Evolutionary conservation across 2,329 filamentous ascomycete genomes (phyloP).

Genomic region (Fusarium sp.): DNA sequence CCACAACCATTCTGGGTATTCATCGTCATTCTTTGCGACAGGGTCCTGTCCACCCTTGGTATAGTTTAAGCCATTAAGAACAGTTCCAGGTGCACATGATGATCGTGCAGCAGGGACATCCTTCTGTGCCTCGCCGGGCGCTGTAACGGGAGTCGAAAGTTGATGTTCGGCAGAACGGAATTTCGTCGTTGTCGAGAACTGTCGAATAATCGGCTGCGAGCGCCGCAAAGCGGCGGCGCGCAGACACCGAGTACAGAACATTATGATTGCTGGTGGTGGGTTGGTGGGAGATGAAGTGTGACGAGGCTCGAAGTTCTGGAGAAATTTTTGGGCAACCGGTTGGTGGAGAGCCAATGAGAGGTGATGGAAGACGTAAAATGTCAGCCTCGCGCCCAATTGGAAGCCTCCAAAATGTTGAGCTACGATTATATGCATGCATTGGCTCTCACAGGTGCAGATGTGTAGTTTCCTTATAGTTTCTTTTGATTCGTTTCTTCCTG

Average conservation of each 20-base stretch:
- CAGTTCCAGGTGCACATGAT: slow-evolving; percentile 72
- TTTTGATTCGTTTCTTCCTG: slow-evolving; percentile 43
- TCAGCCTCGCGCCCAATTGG: slow-evolving; percentile 42
- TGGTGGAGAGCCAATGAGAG: slow-evolving; percentile 42
- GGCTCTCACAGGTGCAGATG: background rate
- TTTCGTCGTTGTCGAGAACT: slow-evolving; percentile 53
- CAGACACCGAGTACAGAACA: slow-evolving; percentile 60
- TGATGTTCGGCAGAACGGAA: slow-evolving; percentile 50
- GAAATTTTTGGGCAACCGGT: slow-evolving; percentile 44
- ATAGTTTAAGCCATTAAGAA: slow-evolving; percentile 79
- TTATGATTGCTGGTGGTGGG: slow-evolving; percentile 41
- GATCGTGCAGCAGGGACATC: slow-evolving; percentile 51
- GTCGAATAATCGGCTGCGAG: slow-evolving; percentile 45
- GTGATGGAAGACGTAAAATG: slow-evolving; percentile 26
- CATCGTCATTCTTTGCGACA: slow-evolving; percentile 75
- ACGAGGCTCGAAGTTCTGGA: slow-evolving; percentile 38
- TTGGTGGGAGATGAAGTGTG: slow-evolving; percentile 39
- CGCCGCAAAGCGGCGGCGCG: slow-evolving; percentile 51
- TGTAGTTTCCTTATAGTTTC: slow-evolving; percentile 7
- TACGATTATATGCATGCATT: background rate
- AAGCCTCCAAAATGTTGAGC: background rate
- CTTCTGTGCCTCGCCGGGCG: slow-evolving; percentile 45
- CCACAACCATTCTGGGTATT: slow-evolving; percentile 87
- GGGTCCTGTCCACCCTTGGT: slow-evolving; percentile 78
- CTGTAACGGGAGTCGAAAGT: slow-evolving; percentile 49